Evolutionary conservation across 306 rosid genomes (phyloP).

Genomic region (Cucumis hystrix): DNA sequence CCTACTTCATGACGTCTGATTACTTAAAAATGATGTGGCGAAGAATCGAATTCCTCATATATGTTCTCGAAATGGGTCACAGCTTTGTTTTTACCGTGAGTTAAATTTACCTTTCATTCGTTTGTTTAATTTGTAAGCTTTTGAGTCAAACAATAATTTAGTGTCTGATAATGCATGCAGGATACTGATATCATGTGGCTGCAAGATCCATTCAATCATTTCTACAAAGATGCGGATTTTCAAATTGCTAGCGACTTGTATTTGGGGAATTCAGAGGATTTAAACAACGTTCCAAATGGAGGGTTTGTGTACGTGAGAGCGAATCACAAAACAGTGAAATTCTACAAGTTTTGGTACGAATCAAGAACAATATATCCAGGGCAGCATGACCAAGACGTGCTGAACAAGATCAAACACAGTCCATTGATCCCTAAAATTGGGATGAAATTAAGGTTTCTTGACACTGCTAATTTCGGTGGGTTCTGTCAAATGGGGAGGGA

Average conservation of each 20-base stretch:
- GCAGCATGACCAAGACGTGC: slow-evolving; percentile 62
- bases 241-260: slow-evolving; percentile 67
- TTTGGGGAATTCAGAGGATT: slow-evolving; percentile 26
- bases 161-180: slow-evolving; percentile 12
- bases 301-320: slow-evolving; percentile 71
- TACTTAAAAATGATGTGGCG: slow-evolving; percentile 90
- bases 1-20: slow-evolving; percentile 44
- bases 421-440: slow-evolving; percentile 19
- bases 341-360: slow-evolving; percentile 63
- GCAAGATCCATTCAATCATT: slow-evolving; percentile 46
- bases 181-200: slow-evolving; percentile 89
- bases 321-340: slow-evolving; percentile 28
- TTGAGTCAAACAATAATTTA: no score
- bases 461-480: slow-evolving; percentile 57
- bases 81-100: slow-evolving; percentile 74
- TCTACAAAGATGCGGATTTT: slow-evolving; percentile 47
- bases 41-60: slow-evolving; percentile 43
- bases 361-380: slow-evolving; percentile 28
- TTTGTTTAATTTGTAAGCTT: no score
- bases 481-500: slow-evolving; percentile 45
- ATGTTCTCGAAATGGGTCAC: slow-evolving; percentile 54
- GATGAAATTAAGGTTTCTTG: slow-evolving; percentile 43
- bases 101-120: no score
- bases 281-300: slow-evolving; percentile 45
- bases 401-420: slow-evolving; percentile 38